Percentiles rank a stretch among this genome's conserved stretches.
Evolutionary conservation across 1,284 basidiomycete genomes (phyloP).

Genomic region (Ganoderma resinaceum): DNA sequence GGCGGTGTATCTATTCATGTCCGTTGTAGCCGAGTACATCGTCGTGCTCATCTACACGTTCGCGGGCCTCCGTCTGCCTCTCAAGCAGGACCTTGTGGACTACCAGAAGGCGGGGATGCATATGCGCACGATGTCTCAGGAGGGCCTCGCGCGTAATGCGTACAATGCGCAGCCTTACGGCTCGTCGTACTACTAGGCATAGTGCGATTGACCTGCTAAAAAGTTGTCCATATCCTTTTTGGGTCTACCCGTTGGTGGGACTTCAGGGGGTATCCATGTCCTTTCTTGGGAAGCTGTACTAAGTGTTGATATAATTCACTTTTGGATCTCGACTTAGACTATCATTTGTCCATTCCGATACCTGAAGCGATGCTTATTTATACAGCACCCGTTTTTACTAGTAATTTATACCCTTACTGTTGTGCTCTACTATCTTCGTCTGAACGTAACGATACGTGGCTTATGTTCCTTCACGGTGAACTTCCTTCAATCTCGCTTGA

Average conservation of each 20-base stretch:
- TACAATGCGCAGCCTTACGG: neutral
- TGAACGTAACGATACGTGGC: too few relatives aligned
- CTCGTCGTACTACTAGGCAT: neutral
- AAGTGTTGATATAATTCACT: neutral
- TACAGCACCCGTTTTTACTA: constrained; percentile 13
- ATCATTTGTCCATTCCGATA: neutral
- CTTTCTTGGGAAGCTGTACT: neutral
- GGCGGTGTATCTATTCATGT: constrained; percentile 61
- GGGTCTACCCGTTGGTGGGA: neutral
- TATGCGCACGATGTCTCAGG: neutral
- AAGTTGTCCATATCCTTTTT: too few relatives aligned
- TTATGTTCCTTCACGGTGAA: neutral
- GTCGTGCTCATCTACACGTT: constrained; percentile 55
- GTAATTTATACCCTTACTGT: constrained; percentile 16
- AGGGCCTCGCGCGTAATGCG: neutral
- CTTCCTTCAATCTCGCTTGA: neutral
- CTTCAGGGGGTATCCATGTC: neutral
- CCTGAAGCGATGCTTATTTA: constrained; percentile 6
- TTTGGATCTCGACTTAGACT: neutral
- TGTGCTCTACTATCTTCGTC: too few relatives aligned
- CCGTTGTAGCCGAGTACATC: constrained; percentile 62
- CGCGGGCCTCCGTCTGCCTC: constrained; percentile 42
- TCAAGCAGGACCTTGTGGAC: constrained; percentile 40
- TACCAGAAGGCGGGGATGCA: neutral
- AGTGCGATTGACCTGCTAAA: neutral